Evolutionary conservation across 495 filamentous ascomycete species (phyloP).

Genomic region (Hyaloscypha hepaticicola): DNA sequence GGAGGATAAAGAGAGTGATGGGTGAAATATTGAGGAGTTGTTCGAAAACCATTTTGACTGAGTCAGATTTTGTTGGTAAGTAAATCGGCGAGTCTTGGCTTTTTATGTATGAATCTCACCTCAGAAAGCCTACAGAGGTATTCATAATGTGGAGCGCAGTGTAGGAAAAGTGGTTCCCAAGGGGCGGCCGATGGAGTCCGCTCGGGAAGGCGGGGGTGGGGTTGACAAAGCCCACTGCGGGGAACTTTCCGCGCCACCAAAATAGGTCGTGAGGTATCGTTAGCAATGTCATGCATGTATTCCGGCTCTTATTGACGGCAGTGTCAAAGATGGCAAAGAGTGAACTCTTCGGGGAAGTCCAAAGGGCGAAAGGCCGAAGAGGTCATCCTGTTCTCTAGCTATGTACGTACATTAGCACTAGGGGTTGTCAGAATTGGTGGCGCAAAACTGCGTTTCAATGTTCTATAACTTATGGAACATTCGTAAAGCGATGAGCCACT

Average conservation of each 20-base stretch:
- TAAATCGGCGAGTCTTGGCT: not conserved
- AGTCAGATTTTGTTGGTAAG: not conserved
- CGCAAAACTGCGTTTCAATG: too few relatives aligned
- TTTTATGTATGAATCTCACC: not conserved
- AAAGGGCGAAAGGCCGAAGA: not conserved
- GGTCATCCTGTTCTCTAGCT: too few relatives aligned
- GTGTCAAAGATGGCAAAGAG: not conserved
- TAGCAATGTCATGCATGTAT: not conserved
- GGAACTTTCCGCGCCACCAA: not conserved
- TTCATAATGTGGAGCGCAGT: too few relatives aligned
- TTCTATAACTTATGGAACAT: too few relatives aligned
- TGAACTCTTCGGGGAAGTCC: not conserved
- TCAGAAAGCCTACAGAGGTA: not conserved
- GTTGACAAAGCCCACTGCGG: not conserved
- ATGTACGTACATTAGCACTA: too few relatives aligned
- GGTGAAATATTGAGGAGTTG: slow-evolving; percentile 6
- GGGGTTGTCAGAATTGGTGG: too few relatives aligned
- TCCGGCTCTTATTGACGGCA: not conserved
- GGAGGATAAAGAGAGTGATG: not conserved
- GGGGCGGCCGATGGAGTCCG: not conserved
- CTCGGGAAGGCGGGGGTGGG: not conserved
- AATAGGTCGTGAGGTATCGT: not conserved
- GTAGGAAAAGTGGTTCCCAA: too few relatives aligned
- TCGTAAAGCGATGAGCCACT: too few relatives aligned
- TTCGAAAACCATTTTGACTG: slow-evolving; percentile 11